Percentiles rank a stretch among this genome's conserved stretches.
phyloP scores from a whole-genome alignment of 495 filamentous ascomycete species.

The Penicillium pancosmium region DNA sequence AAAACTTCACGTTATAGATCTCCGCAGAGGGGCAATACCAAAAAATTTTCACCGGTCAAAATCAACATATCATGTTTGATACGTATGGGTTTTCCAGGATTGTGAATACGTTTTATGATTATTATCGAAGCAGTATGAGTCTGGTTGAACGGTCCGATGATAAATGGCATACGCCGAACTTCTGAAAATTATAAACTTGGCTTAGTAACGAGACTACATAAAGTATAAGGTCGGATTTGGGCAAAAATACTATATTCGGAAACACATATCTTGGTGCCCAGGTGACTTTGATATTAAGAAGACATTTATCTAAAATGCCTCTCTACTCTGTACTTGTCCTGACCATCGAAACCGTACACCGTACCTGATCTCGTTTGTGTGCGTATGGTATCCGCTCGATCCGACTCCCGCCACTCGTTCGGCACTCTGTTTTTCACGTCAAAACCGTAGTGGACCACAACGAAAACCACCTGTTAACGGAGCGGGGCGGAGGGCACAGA shows the following conservation, averaged over 20 bases:
- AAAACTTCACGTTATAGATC: constrained; percentile 24
- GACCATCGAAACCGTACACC: not conserved
- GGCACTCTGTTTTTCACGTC: constrained; percentile 24
- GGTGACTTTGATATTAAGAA: not conserved
- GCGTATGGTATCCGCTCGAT: constrained; percentile 28
- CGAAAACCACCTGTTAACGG: constrained; percentile 11
- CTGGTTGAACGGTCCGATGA: no score
- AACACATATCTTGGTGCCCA: not conserved
- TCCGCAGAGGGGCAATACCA: constrained; percentile 30
- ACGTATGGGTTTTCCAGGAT: not conserved
- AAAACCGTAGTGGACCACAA: constrained; percentile 27
- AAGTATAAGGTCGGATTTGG: no score
- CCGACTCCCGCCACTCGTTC: constrained; percentile 20
- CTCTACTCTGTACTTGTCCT: not conserved
- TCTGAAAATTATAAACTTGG: not conserved
- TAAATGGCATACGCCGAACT: no score
- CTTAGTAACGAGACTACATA: constrained; percentile 5
- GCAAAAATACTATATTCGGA: no score
- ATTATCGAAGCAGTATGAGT: no score
- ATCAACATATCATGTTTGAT: not conserved
- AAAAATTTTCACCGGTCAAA: constrained; percentile 33
- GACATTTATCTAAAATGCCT: not conserved
- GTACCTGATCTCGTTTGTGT: constrained; percentile 2
- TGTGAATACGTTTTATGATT: no score
- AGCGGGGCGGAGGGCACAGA: constrained; percentile 21